A percentile compares a stretch with the other conserved stretches of the same genome.
Evolutionary conservation across 371 early-diverging fungal genomes (phyloP).

Genomic region (Rhizopus stolonifer): DNA sequence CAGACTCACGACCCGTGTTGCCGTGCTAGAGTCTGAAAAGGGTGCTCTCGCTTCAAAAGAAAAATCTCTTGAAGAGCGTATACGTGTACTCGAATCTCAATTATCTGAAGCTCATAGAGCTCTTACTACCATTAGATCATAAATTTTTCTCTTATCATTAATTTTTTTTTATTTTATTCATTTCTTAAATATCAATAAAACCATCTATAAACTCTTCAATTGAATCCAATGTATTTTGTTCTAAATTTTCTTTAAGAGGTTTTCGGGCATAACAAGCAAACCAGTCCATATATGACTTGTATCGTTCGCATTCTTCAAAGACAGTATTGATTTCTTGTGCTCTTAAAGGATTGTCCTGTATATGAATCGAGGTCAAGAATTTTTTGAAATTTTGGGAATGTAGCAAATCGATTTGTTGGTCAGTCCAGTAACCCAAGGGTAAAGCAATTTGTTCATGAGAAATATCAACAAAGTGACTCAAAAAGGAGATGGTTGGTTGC

Average conservation of each 20-base stretch:
- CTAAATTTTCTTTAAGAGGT: slow-evolving; percentile 12
- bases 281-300: slow-evolving; percentile 37
- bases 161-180: not conserved
- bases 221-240: slow-evolving; percentile 24
- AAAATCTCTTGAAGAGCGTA: slow-evolving; percentile 63
- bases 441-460: slow-evolving; percentile 27
- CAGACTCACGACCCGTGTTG: slow-evolving; percentile 64
- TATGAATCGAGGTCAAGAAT: slow-evolving; percentile 21
- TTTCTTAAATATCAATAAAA: slow-evolving; percentile 19
- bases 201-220: slow-evolving; percentile 29
- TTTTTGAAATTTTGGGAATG: slow-evolving; percentile 30
- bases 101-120: slow-evolving; percentile 70
- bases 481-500: slow-evolving; percentile 6
- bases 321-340: slow-evolving; percentile 11
- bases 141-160: slow-evolving; percentile 4
- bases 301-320: slow-evolving; percentile 28
- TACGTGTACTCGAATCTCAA: slow-evolving; percentile 70
- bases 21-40: slow-evolving; percentile 77
- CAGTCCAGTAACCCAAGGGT: slow-evolving; percentile 36
- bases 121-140: slow-evolving; percentile 31
- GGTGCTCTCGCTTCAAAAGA: slow-evolving; percentile 60
- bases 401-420: slow-evolving; percentile 24
- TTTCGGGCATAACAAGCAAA: slow-evolving; percentile 42
- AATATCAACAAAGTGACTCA: slow-evolving; percentile 34
- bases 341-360: slow-evolving; percentile 6